These are phyloP conservation scores for Cruciata laevipes DNA, from an alignment of 257 asterid genomes.

Conservation along the genomic window DNA sequence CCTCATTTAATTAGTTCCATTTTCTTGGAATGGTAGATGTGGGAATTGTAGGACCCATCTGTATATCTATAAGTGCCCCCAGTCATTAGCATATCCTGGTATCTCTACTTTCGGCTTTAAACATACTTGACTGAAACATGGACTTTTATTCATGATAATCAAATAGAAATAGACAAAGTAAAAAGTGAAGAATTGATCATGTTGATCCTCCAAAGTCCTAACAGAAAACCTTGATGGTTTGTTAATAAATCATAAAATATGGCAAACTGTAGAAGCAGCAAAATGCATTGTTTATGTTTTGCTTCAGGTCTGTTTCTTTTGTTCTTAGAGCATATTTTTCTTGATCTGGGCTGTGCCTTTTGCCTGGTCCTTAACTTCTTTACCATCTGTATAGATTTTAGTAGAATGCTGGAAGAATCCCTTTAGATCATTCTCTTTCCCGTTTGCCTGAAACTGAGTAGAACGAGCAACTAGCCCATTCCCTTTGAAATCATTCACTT, in stretches of 20 bases:
- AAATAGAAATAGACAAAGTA: background rate
- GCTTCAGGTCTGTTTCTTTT: background rate
- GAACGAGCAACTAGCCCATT: constrained; percentile 58
- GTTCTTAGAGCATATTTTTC: background rate
- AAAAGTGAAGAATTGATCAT: background rate
- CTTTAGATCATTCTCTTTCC: constrained; percentile 38
- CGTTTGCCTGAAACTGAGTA: constrained; percentile 27
- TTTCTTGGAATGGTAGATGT: background rate
- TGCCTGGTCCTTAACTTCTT: constrained; percentile 15
- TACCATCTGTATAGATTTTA: constrained; percentile 24
- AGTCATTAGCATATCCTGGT: background rate
- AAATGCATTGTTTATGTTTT: background rate
- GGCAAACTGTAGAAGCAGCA: background rate
- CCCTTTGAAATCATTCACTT: constrained; percentile 23
- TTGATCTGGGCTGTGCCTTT: constrained; percentile 12
- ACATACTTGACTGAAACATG: background rate
- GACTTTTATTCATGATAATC: background rate
- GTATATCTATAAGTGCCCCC: background rate
- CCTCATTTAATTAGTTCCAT: background rate
- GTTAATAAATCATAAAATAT: background rate
- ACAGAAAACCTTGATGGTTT: background rate
- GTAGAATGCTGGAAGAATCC: constrained; percentile 62
- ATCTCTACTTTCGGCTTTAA: background rate
- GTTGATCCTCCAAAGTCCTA: background rate
- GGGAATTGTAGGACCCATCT: background rate